Evolutionary conservation across 2,329 filamentous ascomycete species (phyloP).

Genomic region (Talaromyces sp.): DNA sequence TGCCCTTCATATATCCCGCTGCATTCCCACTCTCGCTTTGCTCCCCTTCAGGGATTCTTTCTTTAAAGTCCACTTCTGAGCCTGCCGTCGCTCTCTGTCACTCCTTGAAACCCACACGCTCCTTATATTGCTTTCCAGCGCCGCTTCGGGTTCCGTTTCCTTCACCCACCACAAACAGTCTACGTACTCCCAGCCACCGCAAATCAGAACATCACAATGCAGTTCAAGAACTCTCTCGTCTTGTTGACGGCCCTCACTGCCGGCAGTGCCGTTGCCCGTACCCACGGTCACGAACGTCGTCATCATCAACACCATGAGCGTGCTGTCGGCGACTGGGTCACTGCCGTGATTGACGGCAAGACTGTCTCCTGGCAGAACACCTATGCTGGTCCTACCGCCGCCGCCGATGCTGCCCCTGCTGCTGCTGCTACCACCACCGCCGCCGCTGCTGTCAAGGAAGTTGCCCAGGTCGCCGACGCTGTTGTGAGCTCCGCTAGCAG

Average conservation of each 20-base stretch:
- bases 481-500: conserved; percentile 16
- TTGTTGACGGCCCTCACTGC: conserved; percentile 37
- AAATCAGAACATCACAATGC: conserved; percentile 29
- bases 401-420: conserved; percentile 14
- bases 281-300: conserved; percentile 39
- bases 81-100: conserved; percentile 18
- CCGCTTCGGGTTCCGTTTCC: conserved; percentile 2
- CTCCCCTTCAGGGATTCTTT: conserved; percentile 3
- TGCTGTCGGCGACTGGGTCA: conserved; percentile 31
- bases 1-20: conserved; percentile 11
- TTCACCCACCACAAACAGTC: not conserved
- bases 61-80: conserved; percentile 10
- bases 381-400: conserved; percentile 27
- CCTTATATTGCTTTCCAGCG: conserved; percentile 10
- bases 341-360: conserved; percentile 33
- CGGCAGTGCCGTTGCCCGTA: conserved; percentile 34
- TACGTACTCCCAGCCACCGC: no score
- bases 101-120: conserved; percentile 18
- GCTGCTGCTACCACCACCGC: conserved; percentile 20
- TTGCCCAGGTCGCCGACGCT: conserved; percentile 20
- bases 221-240: conserved; percentile 37
- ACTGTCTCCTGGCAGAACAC: conserved; percentile 36
- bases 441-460: conserved; percentile 8
- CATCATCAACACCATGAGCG: conserved; percentile 37
- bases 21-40: conserved; percentile 2